A percentile compares a stretch with the other conserved stretches of the same genome.
Conservation (phyloP, 495 filamentous ascomycete genomes). For the Hypoxylon fuscum region DNA sequence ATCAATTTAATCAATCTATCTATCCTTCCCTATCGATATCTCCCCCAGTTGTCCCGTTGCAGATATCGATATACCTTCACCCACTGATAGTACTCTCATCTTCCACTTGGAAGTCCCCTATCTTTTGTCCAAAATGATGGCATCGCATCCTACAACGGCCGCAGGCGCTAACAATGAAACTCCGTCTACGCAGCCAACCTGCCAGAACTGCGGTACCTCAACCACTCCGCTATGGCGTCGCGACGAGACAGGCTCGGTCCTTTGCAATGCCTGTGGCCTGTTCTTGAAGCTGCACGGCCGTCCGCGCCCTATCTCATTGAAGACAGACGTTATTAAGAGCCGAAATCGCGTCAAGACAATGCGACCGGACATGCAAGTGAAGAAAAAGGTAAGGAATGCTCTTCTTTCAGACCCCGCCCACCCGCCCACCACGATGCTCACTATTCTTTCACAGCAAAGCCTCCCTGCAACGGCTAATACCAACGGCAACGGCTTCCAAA, state of each 20-base stretch:
- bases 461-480: conserved; percentile 61
- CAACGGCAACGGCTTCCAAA: conserved; percentile 65
- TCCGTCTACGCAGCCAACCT: conserved; percentile 87
- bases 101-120: conserved; percentile 14
- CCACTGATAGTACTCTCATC: conserved; percentile 22
- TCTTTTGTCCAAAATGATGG: conserved; percentile 43
- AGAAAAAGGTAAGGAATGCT: conserved; percentile 79
- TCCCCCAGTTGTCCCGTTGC: conserved; percentile 37
- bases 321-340: conserved; percentile 99
- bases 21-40: conserved; percentile 48
- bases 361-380: conserved; percentile 74
- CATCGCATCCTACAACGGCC: conserved; percentile 43
- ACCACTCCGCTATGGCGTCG: conserved; percentile 97
- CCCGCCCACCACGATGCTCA: conserved; percentile 12
- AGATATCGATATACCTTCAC: conserved; percentile 24
- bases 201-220: conserved; percentile 95
- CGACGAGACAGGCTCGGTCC: conserved; percentile 95
- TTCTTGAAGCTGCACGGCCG: conserved; percentile 97
- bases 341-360: conserved; percentile 96
- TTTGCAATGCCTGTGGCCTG: conserved; percentile 97
- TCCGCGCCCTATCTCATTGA: conserved; percentile 91
- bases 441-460: conserved; percentile 50
- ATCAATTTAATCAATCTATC: conserved; percentile 37
- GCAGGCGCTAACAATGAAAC: conserved; percentile 59
- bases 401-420: conserved; percentile 7